Percentiles rank a stretch among this genome's conserved stretches.
phyloP scores from a whole-genome alignment of 805 yeast genomes.

The Lipomyces spencermartinsiae region DNA sequence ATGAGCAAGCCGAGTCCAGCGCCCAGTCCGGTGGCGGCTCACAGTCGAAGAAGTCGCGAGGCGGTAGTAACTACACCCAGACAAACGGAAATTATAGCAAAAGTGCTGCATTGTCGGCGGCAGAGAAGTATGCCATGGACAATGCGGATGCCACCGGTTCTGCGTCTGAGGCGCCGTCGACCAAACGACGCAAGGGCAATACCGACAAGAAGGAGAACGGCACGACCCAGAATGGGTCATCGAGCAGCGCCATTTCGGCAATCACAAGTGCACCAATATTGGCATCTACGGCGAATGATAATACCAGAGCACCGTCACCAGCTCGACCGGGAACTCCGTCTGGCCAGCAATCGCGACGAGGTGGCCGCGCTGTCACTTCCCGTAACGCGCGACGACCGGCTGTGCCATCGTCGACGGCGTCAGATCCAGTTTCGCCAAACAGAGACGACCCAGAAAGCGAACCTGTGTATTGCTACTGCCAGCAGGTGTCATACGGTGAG shows the following conservation, averaged over 20 bases:
- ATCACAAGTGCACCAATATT: neutral
- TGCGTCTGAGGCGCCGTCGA: slow-evolving; percentile 14
- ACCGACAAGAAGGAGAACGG: slow-evolving; percentile 31
- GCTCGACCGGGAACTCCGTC: slow-evolving; percentile 22
- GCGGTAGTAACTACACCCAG: neutral
- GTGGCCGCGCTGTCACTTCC: slow-evolving; percentile 19
- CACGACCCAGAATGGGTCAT: neutral
- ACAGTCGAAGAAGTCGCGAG: slow-evolving; percentile 14
- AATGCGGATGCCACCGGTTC: slow-evolving; percentile 21
- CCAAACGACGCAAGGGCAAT: slow-evolving; percentile 31
- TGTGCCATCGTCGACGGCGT: slow-evolving; percentile 6
- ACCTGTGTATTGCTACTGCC: slow-evolving; percentile 93
- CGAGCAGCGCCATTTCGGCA: neutral
- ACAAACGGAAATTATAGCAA: slow-evolving; percentile 39
- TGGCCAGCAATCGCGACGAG: slow-evolving; percentile 13
- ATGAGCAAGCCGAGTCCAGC: slow-evolving; percentile 27
- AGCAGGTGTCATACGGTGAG: slow-evolving; percentile 96
- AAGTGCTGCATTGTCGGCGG: neutral
- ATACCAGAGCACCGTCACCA: slow-evolving; percentile 15
- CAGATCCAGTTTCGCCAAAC: slow-evolving; percentile 21
- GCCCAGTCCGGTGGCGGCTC: slow-evolving; percentile 23
- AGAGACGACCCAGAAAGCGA: slow-evolving; percentile 51
- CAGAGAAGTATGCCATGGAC: slow-evolving; percentile 12
- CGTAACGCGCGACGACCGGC: slow-evolving; percentile 7
- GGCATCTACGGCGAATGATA: slow-evolving; percentile 9